phyloP scores from a whole-genome alignment of 306 rosid species.

The Cucumis cinereus region DNA sequence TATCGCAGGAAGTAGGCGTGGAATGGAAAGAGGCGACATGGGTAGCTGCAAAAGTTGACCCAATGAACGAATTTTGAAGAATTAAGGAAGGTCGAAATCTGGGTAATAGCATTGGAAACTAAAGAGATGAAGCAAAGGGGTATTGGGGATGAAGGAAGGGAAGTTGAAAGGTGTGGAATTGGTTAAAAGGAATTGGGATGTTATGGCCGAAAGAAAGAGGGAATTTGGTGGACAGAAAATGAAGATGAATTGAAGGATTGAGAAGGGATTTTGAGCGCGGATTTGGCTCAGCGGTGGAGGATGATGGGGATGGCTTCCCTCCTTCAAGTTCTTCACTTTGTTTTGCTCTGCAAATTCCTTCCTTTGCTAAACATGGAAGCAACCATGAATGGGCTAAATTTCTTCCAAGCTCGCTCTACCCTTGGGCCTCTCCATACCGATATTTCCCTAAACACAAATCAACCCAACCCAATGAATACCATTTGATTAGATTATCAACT shows the following conservation, averaged over 20 bases:
- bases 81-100: conserved; percentile 42
- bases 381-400: not conserved
- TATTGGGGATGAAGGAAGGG: not conserved
- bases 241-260: not conserved
- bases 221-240: not conserved
- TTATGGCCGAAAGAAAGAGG: not conserved
- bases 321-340: not conserved
- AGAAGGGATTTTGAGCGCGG: not conserved
- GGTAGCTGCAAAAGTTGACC: conserved; percentile 10
- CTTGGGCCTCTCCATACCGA: not conserved
- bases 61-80: conserved; percentile 24
- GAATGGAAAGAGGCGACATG: conserved; percentile 47
- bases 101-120: conserved; percentile 28
- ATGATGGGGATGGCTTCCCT: not conserved
- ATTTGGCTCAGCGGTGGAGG: not conserved
- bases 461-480: no score
- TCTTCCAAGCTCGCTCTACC: not conserved
- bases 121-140: not conserved
- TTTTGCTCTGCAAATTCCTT: not conserved
- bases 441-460: not conserved
- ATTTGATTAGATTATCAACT: no score
- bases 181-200: not conserved
- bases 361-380: not conserved
- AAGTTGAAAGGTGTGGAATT: not conserved
- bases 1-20: conserved; percentile 35